A percentile compares a stretch with the other conserved stretches of the same genome.
Conservation (phyloP, 2,329 filamentous ascomycete genomes). For the Hymenotorrendiella dingleyae region DNA sequence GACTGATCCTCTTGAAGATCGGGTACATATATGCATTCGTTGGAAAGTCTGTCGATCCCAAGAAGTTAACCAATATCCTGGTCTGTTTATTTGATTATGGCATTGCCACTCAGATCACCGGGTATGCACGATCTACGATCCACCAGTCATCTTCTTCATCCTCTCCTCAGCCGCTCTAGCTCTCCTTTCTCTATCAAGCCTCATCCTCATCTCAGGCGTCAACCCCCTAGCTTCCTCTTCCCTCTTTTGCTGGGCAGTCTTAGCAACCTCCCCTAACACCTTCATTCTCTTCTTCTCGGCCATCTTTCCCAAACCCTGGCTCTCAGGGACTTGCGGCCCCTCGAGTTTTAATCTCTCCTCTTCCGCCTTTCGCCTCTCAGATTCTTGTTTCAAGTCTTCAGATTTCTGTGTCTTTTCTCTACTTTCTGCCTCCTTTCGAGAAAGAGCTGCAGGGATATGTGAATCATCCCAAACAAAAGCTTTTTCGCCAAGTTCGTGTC, state of each 20-base stretch:
- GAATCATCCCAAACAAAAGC: slow-evolving; percentile 75
- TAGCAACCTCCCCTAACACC: slow-evolving; percentile 53
- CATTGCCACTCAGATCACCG: too few relatives aligned
- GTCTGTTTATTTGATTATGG: too few relatives aligned
- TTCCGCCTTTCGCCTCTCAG: slow-evolving; percentile 65
- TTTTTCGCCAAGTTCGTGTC: slow-evolving; percentile 71
- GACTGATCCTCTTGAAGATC: too few relatives aligned
- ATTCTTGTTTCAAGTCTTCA: slow-evolving; percentile 62
- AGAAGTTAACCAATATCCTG: too few relatives aligned
- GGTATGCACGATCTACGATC: slow-evolving; percentile 2
- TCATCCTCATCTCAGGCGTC: slow-evolving; percentile 80
- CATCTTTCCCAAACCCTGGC: slow-evolving; percentile 29
- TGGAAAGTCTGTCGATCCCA: too few relatives aligned
- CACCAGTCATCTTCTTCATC: slow-evolving; percentile 42
- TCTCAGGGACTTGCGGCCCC: slow-evolving; percentile 49
- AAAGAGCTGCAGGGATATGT: slow-evolving; percentile 65
- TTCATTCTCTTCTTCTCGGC: slow-evolving; percentile 44
- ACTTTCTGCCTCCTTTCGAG: slow-evolving; percentile 63
- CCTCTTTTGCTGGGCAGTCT: slow-evolving; percentile 73
- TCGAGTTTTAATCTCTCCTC: slow-evolving; percentile 66
- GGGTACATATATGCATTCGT: too few relatives aligned
- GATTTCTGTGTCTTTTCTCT: slow-evolving; percentile 65
- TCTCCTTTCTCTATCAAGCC: slow-evolving; percentile 79
- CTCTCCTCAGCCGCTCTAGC: slow-evolving; percentile 90
- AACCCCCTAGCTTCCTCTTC: slow-evolving; percentile 81